phyloP scores from a whole-genome alignment of 1,284 basidiomycete species.

The Pyrrhoderma noxium region DNA sequence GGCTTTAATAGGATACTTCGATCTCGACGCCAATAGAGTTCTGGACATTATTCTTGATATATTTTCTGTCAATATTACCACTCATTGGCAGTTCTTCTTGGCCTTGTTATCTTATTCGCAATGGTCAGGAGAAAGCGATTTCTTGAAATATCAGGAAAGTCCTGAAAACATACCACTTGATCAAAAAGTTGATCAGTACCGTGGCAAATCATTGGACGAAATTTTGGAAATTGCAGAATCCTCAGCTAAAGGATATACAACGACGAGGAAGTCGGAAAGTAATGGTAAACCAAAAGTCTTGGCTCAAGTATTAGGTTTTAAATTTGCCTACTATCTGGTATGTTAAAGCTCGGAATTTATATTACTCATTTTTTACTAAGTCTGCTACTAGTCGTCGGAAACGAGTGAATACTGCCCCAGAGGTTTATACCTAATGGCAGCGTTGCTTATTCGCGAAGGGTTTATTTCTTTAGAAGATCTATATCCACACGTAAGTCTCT shows the following conservation, averaged over 20 bases:
- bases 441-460: constrained; percentile 82
- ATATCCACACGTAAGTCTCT: constrained; percentile 65
- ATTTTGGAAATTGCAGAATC: constrained; percentile 50
- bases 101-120: constrained; percentile 79
- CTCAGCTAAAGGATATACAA: constrained; percentile 15
- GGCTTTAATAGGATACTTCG: constrained; percentile 90
- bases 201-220: constrained; percentile 58
- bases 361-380: constrained; percentile 17
- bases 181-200: constrained; percentile 36
- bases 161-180: constrained; percentile 34
- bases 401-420: constrained; percentile 56
- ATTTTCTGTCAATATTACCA: constrained; percentile 72
- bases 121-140: constrained; percentile 49
- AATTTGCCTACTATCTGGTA: constrained; percentile 87
- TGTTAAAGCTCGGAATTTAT: constrained; percentile 26
- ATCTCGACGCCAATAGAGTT: constrained; percentile 90
- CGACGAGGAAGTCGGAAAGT: constrained; percentile 21
- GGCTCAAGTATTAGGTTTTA: constrained; percentile 93
- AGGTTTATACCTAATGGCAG: constrained; percentile 76
- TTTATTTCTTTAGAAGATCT: constrained; percentile 83
- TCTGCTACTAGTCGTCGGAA: constrained; percentile 40
- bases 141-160: constrained; percentile 29
- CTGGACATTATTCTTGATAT: constrained; percentile 93
- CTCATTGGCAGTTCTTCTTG: constrained; percentile 90
- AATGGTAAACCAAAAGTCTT: constrained; percentile 54